Base-by-base conservation (phyloP, 495 filamentous ascomycete genomes). In the Paragyromitra xinjiangensis region DNA sequence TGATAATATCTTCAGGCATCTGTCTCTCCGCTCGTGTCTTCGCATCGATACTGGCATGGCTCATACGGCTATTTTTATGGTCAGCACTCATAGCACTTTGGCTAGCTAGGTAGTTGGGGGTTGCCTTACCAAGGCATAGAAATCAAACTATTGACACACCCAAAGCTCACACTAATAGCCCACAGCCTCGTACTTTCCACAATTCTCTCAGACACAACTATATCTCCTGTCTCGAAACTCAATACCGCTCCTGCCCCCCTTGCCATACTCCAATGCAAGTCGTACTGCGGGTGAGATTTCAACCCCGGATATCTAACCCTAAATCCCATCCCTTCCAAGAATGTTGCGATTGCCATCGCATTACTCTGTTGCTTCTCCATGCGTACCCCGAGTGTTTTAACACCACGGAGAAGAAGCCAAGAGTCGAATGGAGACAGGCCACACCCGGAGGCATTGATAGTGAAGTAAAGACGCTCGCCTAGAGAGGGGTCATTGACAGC, bases 281-380 rank as follows among this genome's bases (percentile, higher is more conserved):
- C 94, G 83, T 98, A 97, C 84, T 99, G 96, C 24, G 95, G 94
- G 84, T 99, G 95, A 50, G 93, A 97, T 82, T 91, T 92, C 71
- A 99, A 85, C 1, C 96, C 95, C 0, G 95, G 95, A 79, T 97
- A 99, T 55, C 95, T 92, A 44, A 99, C 96, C 77, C 90, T 90
- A 88, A 99, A 98, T 71, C 96, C 96, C 81, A 93, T 92, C 3
- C 87, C 85, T 83, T 99, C 96, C 48, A 99, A 90, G 83, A 97
- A 98, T 79, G 93, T 90, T 62, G 95, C 95, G 75, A 99, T 97
- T 22, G 87, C 87, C 84, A 95, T 92, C 0, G 96, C 93, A 78
- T 97, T 98, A 69, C 89, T 86, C 83, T 98, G 95, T 84, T 99
- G 95, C 86, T 95, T 96, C 83, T 98, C 96, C 93, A 99, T 96